Evolutionary conservation across 148 eudicot genomes (phyloP).

Genomic region (Tetragonia tetragonoides): DNA sequence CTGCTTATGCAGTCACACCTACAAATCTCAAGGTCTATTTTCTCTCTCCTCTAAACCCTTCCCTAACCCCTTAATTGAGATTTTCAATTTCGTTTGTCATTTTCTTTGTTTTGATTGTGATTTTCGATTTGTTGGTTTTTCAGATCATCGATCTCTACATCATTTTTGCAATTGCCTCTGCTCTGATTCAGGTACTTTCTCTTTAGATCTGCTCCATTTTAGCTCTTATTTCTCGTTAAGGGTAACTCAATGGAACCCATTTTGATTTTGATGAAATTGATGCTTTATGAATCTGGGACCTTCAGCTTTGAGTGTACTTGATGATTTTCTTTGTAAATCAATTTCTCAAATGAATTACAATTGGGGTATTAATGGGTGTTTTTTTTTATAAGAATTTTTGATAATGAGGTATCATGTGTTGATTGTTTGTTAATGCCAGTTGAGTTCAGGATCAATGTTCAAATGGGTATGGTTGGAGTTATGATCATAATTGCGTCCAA

Average conservation of each 20-base stretch:
- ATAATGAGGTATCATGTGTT: background rate
- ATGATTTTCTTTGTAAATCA: background rate
- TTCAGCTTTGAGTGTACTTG: background rate
- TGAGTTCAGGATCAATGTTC: background rate
- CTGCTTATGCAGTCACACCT: conserved; percentile 75
- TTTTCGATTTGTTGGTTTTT: conserved; percentile 5
- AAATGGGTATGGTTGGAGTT: background rate
- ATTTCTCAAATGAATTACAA: background rate
- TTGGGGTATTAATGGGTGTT: background rate
- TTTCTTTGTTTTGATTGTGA: background rate
- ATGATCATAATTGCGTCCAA: background rate
- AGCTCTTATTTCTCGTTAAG: background rate
- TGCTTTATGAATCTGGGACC: background rate
- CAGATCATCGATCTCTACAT: conserved; percentile 87
- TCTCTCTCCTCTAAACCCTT: background rate
- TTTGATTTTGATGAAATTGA: background rate
- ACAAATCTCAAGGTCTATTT: conserved; percentile 65
- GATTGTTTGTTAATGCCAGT: background rate
- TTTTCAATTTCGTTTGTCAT: background rate
- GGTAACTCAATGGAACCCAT: background rate
- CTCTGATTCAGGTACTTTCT: conserved; percentile 68
- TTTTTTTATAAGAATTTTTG: background rate
- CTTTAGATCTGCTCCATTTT: conserved; percentile 5
- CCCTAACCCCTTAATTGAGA: background rate
- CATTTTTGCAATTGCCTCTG: conserved; percentile 61